A percentile compares a stretch with the other conserved stretches of the same genome.
Evolutionary conservation across 164 flowering plant species (phyloP).

Genomic region (Euptelea pleiosperma): DNA sequence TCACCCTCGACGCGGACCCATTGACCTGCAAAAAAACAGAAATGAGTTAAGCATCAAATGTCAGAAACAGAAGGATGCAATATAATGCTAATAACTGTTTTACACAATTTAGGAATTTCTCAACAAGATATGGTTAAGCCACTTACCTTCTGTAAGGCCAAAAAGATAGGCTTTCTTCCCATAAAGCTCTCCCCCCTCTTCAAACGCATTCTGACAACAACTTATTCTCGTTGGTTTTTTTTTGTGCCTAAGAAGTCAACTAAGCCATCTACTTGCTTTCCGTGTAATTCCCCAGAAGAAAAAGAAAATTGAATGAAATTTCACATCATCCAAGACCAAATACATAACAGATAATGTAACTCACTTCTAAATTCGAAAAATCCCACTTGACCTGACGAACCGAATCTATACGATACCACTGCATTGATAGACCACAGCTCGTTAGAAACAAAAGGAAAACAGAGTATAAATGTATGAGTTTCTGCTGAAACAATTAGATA

Average conservation of each 20-base stretch:
- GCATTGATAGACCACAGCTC: slow-evolving; percentile 18
- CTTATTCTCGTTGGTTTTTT: neutral
- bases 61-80: no score
- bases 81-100: no score
- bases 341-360: slow-evolving; percentile 16
- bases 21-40: slow-evolving; percentile 70
- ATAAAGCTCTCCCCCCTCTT: slow-evolving; percentile 78
- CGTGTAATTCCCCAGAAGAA: neutral
- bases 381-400: slow-evolving; percentile 79
- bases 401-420: slow-evolving; percentile 94
- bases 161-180: slow-evolving; percentile 82
- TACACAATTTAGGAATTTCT: no score
- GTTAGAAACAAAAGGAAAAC: neutral
- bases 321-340: neutral
- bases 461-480: neutral
- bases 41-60: no score
- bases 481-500: neutral
- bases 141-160: slow-evolving; percentile 90
- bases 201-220: slow-evolving; percentile 71
- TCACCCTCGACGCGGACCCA: slow-evolving; percentile 53
- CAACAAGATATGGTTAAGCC: no score
- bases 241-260: neutral
- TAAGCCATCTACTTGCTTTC: neutral
- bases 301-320: neutral
- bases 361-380: slow-evolving; percentile 85